These are phyloP conservation scores for Alternaria sp. DNA, from an alignment of 2,329 filamentous ascomycete species.

Conservation along the genomic window DNA sequence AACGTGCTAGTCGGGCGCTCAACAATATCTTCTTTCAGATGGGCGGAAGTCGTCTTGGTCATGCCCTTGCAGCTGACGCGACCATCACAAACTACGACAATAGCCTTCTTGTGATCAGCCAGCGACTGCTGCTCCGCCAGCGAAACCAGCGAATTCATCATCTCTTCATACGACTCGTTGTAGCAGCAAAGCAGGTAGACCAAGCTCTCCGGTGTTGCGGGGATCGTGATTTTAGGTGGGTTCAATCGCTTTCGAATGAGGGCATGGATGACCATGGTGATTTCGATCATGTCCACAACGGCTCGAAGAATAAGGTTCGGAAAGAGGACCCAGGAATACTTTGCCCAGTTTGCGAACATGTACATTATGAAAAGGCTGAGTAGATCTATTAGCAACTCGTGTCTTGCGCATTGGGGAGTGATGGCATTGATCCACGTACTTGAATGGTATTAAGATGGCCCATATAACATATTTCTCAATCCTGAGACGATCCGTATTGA, in stretches of 20 bases:
- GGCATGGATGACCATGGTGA: neutral
- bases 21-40: slow-evolving; percentile 6
- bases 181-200: slow-evolving; percentile 6
- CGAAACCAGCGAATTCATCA: slow-evolving; percentile 6
- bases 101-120: slow-evolving; percentile 4
- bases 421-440: neutral
- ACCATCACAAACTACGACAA: slow-evolving; percentile 7
- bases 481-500: neutral
- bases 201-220: neutral
- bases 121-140: slow-evolving; percentile 3
- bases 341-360: neutral
- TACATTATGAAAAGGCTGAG: neutral
- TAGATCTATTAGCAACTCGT: neutral
- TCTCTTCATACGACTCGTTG: slow-evolving; percentile 3
- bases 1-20: neutral
- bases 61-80: slow-evolving; percentile 6
- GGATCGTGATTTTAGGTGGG: neutral
- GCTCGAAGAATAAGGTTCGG: neutral
- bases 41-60: slow-evolving; percentile 4
- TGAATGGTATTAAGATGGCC: neutral
- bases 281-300: neutral
- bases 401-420: neutral
- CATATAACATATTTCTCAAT: slow-evolving; percentile 2
- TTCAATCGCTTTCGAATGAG: neutral
- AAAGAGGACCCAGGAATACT: neutral